Evolutionary conservation across 2,329 filamentous ascomycete species (phyloP), one percentile per base, ranked within the genome.

Genomic region (Clonostachys sp.): DNA sequence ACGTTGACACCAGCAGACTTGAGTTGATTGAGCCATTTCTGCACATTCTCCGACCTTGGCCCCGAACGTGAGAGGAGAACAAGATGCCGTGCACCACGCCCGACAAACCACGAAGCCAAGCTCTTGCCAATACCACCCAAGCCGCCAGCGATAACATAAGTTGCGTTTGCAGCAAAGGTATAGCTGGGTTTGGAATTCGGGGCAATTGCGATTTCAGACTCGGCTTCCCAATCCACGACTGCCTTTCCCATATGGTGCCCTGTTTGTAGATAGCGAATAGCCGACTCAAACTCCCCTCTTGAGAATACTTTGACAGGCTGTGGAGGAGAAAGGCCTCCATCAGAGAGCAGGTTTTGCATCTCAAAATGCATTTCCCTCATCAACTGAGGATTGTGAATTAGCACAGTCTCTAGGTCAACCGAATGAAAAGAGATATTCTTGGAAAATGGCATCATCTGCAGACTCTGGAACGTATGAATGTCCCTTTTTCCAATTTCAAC

Each of bases 211-310:
- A 30, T 16, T 16, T 36, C 24, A 42, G 47, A 24, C 45, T 12
- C 12, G 9, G 24, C 24, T 24, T 51, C 45, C n/a, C 61, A 49
- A 2, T 56, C 53, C 12, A 71, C 44, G 12, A 74, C 61, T 12
- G 75, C 66, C 45, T 73, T 74, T 0, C 51, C 51, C 9, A 74
- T 67, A 49, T 74, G 71, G 2, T 58, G 49, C 1, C 60, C 61
- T 13, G 51, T 54, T 30, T 63, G 57, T 54, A 71, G 62, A 42
- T 58, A 59, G 35, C 64, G 56, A 47, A 63, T 66, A 3, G 66
- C 63, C 2, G 64, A 56, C 2, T 54, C 48, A 1, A 64, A 51
- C 4, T 58, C 44, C 12, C 24, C 24, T 24, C 24, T 24, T 3
- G 48, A 16, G 7, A 45, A 45, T 33, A 55, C 52, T 34, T 16